A percentile compares a stretch with the other conserved stretches of the same genome.
Conservation (phyloP, 139 green algal species). For the Chlorokybus atmophyticus region DNA sequence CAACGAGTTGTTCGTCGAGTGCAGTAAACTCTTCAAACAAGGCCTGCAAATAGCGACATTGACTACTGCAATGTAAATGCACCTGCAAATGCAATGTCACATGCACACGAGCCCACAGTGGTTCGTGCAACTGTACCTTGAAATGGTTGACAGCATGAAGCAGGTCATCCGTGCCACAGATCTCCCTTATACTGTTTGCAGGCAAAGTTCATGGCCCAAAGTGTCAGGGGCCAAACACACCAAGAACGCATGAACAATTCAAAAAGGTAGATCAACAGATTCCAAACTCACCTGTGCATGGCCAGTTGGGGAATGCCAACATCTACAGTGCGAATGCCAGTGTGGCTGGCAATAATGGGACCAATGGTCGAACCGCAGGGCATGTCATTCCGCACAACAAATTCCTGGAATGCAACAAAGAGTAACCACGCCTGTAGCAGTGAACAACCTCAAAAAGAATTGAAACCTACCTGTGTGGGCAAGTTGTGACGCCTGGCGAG, state of each 20-base stretch:
- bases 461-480: conserved; percentile 41
- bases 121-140: too few relatives aligned
- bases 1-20: too few relatives aligned
- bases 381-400: conserved; percentile 86
- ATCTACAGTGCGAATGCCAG: conserved; percentile 78
- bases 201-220: neutral
- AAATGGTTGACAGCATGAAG: conserved; percentile 28
- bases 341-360: conserved; percentile 66
- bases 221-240: neutral
- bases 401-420: too few relatives aligned
- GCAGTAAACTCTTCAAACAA: too few relatives aligned
- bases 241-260: neutral
- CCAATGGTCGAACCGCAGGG: conserved; percentile 90
- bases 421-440: too few relatives aligned
- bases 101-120: too few relatives aligned
- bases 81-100: too few relatives aligned
- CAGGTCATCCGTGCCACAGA: conserved; percentile 35
- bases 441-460: too few relatives aligned
- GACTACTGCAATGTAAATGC: too few relatives aligned
- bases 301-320: conserved; percentile 62
- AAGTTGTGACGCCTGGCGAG: conserved; percentile 42
- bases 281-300: conserved; percentile 57
- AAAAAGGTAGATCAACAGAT: neutral
- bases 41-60: too few relatives aligned
- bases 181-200: conserved; percentile 53